phyloP scores from a whole-genome alignment of 2,329 filamentous ascomycete genomes.

The Calonectria multiphialidica region DNA sequence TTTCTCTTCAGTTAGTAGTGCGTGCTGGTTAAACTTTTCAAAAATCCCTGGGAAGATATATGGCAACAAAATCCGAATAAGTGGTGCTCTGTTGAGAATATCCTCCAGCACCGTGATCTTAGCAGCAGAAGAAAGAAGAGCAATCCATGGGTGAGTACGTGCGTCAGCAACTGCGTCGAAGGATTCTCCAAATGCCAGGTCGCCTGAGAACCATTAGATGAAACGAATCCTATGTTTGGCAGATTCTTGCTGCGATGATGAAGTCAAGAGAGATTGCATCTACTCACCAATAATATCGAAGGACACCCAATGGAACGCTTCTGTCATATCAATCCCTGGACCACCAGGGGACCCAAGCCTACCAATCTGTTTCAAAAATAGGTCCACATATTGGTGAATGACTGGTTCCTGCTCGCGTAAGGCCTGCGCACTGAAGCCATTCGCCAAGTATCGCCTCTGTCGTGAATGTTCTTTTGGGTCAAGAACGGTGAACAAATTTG shows the following conservation, averaged over 20 bases:
- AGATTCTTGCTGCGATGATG: not conserved
- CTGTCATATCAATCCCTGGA: not conserved
- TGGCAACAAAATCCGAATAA: conserved; percentile 4
- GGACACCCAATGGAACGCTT: conserved; percentile 26
- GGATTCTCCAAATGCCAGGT: conserved; percentile 29
- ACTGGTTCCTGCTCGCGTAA: conserved; percentile 19
- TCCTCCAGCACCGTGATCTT: not conserved
- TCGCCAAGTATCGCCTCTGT: conserved; percentile 24
- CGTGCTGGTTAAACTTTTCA: not conserved
- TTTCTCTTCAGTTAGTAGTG: conserved; percentile 16
- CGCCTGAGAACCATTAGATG: not conserved
- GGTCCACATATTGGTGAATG: not conserved
- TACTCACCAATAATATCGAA: conserved; percentile 32
- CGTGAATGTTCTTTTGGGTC: conserved; percentile 21
- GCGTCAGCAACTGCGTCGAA: conserved; percentile 23
- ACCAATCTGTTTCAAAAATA: conserved; percentile 14
- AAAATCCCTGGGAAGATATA: conserved; percentile 15
- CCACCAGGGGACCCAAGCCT: not conserved
- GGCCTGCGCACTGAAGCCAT: conserved; percentile 26
- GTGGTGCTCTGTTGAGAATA: conserved; percentile 9
- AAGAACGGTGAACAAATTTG: conserved; percentile 13
- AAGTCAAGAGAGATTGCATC: fast-evolving
- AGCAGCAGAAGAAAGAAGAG: not conserved
- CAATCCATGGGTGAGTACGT: conserved; percentile 20
- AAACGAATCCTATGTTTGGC: not conserved